A percentile compares a stretch with the other conserved stretches of the same genome.
phyloP scores from a whole-genome alignment of 2,329 filamentous ascomycete species.

The Aspergillus oerlinghausenensis region DNA sequence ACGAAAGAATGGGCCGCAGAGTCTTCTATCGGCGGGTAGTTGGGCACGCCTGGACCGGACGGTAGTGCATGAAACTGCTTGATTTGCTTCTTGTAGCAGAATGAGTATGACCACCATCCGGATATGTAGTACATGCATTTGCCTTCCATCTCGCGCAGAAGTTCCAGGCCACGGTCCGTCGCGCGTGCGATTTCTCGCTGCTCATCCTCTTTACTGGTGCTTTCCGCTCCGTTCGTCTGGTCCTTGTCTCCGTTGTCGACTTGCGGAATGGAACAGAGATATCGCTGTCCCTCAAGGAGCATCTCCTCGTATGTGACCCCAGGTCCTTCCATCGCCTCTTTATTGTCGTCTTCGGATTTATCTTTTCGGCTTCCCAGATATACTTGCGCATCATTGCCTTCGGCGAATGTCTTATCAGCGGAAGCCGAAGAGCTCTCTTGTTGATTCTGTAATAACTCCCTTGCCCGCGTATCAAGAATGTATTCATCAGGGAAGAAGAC shows the following conservation, averaged over 20 bases:
- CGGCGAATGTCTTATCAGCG: constrained; percentile 7
- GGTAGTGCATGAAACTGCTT: constrained; percentile 86
- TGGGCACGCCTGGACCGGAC: constrained; percentile 60
- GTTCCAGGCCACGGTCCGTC: constrained; percentile 71
- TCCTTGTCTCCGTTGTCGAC: constrained; percentile 61
- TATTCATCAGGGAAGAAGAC: constrained; percentile 69
- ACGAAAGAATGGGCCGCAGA: constrained; percentile 70
- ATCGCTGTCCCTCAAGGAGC: constrained; percentile 63
- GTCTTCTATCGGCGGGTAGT: constrained; percentile 71
- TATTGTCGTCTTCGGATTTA: constrained; percentile 50
- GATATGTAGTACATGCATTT: constrained; percentile 78
- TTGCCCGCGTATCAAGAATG: constrained; percentile 66
- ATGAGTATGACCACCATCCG: constrained; percentile 95
- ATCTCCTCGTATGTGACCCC: constrained; percentile 64
- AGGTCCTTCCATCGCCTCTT: constrained; percentile 39
- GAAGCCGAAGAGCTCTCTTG: constrained; percentile 13
- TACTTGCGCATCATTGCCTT: constrained; percentile 23
- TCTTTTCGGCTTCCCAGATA: constrained; percentile 13
- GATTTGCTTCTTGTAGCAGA: constrained; percentile 83
- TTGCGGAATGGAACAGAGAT: constrained; percentile 79
- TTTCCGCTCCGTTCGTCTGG: constrained; percentile 62
- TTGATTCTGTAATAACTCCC: constrained; percentile 47
- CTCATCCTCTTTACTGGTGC: constrained; percentile 58
- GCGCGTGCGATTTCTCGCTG: constrained; percentile 75
- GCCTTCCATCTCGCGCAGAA: constrained; percentile 71